These are phyloP conservation scores for Camellia lanceoleosa DNA, from an alignment of 148 eudicot species.

Conservation along the genomic window DNA sequence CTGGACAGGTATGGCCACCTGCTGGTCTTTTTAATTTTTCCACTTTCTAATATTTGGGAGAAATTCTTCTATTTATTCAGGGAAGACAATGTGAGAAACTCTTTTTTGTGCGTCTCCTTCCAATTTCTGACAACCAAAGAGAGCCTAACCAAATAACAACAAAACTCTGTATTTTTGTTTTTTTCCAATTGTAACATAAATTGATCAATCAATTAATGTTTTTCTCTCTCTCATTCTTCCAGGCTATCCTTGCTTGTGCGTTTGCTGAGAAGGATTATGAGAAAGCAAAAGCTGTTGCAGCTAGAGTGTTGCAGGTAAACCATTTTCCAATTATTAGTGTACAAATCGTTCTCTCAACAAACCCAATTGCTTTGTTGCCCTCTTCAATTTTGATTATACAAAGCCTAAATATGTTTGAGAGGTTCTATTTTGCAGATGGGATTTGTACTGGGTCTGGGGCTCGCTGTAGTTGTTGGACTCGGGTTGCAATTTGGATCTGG, in stretches of 20 bases:
- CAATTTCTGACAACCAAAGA: not conserved
- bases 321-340: not conserved
- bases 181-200: not conserved
- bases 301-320: constrained; percentile 80
- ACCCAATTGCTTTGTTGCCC: not conserved
- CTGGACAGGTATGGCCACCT: constrained; percentile 68
- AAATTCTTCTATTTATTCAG: too few relatives aligned
- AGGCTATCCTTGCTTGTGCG: constrained; percentile 96
- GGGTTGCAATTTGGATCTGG: constrained; percentile 77
- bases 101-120: not conserved
- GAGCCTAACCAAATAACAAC: not conserved
- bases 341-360: not conserved
- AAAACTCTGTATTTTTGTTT: not conserved
- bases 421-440: constrained; percentile 68
- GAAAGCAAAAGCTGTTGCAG: constrained; percentile 73
- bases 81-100: not conserved
- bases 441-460: constrained; percentile 71
- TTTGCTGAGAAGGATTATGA: constrained; percentile 89
- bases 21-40: too few relatives aligned
- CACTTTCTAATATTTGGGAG: too few relatives aligned
- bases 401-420: not conserved
- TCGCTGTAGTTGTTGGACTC: constrained; percentile 69
- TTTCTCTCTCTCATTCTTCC: not conserved
- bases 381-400: not conserved
- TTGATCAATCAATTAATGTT: not conserved